These are phyloP conservation scores for Termitomyces sp. DNA, from an alignment of 768 basidiomycete species.

Conservation along the genomic window DNA sequence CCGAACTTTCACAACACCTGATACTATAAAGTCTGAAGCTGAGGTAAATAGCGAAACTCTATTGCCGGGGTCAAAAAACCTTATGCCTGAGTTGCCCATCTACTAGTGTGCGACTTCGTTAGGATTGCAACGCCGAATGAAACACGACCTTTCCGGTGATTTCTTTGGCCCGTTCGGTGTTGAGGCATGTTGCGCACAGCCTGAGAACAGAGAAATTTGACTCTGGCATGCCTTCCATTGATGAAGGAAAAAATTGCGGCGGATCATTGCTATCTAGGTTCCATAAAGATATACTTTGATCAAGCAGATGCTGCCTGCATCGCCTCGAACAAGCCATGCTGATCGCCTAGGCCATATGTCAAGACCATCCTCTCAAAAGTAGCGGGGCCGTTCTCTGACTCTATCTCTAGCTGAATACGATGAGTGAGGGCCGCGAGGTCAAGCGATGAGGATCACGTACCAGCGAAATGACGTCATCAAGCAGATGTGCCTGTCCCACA, in stretches of 20 bases:
- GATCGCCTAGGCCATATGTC: conserved; percentile 80
- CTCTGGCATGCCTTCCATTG: neutral
- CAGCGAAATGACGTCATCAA: conserved; percentile 89
- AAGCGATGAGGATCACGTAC: conserved; percentile 36
- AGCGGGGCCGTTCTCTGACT: conserved; percentile 44
- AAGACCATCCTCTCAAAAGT: conserved; percentile 72
- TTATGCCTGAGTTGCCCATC: neutral
- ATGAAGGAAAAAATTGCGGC: neutral
- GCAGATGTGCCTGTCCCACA: conserved; percentile 88
- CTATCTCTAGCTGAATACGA: conserved; percentile 49
- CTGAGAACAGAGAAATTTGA: neutral
- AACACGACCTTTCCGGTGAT: neutral
- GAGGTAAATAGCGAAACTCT: neutral
- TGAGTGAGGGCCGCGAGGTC: neutral
- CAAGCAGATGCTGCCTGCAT: conserved; percentile 37
- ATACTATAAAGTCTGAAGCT: neutral
- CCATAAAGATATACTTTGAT: neutral
- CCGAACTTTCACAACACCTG: neutral
- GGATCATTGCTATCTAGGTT: neutral
- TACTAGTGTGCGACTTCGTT: neutral
- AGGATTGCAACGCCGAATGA: neutral
- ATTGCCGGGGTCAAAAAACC: neutral
- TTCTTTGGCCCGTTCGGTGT: neutral
- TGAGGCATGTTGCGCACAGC: neutral
- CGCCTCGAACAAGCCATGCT: conserved; percentile 63